Base-by-base conservation (phyloP, 2,329 filamentous ascomycete genomes). In the Penicillium glabrum region DNA sequence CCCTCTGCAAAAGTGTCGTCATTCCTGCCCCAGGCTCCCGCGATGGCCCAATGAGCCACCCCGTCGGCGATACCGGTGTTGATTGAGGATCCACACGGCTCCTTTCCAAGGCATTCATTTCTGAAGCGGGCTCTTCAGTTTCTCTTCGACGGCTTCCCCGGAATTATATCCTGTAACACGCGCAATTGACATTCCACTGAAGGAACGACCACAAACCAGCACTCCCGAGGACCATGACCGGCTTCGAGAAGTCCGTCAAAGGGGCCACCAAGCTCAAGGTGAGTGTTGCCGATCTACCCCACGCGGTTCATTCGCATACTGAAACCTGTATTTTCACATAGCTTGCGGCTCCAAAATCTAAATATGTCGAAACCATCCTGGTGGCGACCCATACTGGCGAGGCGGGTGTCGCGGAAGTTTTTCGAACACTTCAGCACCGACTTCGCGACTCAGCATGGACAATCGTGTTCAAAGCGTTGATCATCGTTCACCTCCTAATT, bases 171-270 rank as follows among this genome's bases (percentile, higher is more conserved):
- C 26, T 13, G 3, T 16, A 4, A 7, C 23, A 29, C 33, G 14
- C 47, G 33, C 47, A 41, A 50, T 50, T 50, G 47, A 41, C 16
- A 21, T 2, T 16, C 35, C 14, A 41, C 3, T 11, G 11, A 46
- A 31, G 24, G 9, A 41, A 9, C 21, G 19, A 14, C 3, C 19
- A 26, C 24, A 24, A 11, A n/a, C 16, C 9, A 14, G 27, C 3
- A 49, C 14, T 5, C 29, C 46, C 16, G 31, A 37, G 14, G 57
- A 70, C 58, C 56, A 75, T 75, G 73, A 64, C 72, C 45, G 61
- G 90, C 57, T 98, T 98, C 75, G 95, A 99, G 83, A 99, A 98
- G 83, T 96, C 93, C 67, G 95, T 99, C 73, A 98, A 98, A 83
- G 95, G 93, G 79, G 93, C 91, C 69, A 98, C 93, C 70, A 98